Conservation (phyloP, 2,329 filamentous ascomycete species). For the Penicillium sclerotiorum region DNA sequence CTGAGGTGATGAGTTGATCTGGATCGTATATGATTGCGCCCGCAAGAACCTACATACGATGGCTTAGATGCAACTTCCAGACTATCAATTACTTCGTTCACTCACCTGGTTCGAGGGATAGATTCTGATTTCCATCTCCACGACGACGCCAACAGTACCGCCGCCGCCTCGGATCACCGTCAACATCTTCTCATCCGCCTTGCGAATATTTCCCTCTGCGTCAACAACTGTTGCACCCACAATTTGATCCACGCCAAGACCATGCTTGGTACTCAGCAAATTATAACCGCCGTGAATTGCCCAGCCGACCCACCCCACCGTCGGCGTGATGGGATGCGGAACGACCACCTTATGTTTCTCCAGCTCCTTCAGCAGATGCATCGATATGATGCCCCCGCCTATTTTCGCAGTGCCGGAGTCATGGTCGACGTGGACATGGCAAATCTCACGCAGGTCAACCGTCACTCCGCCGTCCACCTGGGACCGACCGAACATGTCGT, state of each 20-base stretch:
- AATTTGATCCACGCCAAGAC: slow-evolving; percentile 45
- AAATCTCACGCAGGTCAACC: slow-evolving; percentile 44
- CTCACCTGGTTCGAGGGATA: slow-evolving; percentile 38
- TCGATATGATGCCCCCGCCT: slow-evolving; percentile 40
- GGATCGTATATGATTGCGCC: slow-evolving; percentile 38
- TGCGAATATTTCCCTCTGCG: slow-evolving; percentile 38
- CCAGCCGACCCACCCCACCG: slow-evolving; percentile 45
- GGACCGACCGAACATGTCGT: slow-evolving; percentile 39
- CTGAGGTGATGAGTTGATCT: slow-evolving; percentile 27
- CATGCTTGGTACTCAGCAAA: slow-evolving; percentile 30
- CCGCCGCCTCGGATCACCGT: slow-evolving; percentile 46
- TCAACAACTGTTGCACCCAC: slow-evolving; percentile 45
- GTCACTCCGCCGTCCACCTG: slow-evolving; percentile 34
- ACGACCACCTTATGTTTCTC: slow-evolving; percentile 34
- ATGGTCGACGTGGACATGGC: slow-evolving; percentile 30
- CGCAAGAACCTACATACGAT: slow-evolving; percentile 24
- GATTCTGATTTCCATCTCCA: slow-evolving; percentile 45
- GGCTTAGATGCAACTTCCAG: background rate
- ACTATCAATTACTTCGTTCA: background rate
- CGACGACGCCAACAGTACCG: slow-evolving; percentile 44
- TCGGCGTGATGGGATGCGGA: slow-evolving; percentile 20
- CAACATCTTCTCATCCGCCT: slow-evolving; percentile 42
- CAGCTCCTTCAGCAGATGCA: slow-evolving; percentile 31
- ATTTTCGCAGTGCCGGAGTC: slow-evolving; percentile 34
- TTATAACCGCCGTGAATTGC: slow-evolving; percentile 44